phyloP scores from a whole-genome alignment of 2,329 filamentous ascomycete genomes.

The Pseudocercospora pini-densiflorae region DNA sequence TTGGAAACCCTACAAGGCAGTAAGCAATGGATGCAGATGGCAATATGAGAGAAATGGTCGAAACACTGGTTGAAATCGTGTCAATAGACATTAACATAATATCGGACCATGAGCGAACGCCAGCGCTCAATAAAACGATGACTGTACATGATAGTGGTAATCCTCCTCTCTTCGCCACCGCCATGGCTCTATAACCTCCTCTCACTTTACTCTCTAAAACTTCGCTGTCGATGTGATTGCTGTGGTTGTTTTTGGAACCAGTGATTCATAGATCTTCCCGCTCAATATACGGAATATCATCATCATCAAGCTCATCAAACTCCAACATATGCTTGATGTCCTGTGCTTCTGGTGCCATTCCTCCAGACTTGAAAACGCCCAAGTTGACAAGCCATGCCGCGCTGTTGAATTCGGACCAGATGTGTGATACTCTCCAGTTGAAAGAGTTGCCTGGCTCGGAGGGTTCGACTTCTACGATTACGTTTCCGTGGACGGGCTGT shows the following conservation, averaged over 20 bases:
- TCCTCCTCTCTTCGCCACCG: neutral
- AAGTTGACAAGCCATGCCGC: slow-evolving; percentile 40
- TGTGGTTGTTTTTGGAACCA: no score
- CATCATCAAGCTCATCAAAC: slow-evolving; percentile 8
- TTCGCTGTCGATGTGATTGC: neutral
- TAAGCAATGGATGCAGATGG: no score
- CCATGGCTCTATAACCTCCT: neutral
- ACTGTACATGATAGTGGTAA: neutral
- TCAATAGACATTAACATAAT: neutral
- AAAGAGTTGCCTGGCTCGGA: slow-evolving; percentile 21
- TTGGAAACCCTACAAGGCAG: no score
- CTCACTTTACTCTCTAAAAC: neutral
- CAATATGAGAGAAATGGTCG: no score
- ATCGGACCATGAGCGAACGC: neutral
- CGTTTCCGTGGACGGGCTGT: slow-evolving; percentile 30
- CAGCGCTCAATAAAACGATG: neutral
- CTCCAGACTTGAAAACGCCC: slow-evolving; percentile 31
- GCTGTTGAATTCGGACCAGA: slow-evolving; percentile 41
- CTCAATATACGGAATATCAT: neutral
- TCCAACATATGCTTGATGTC: slow-evolving; percentile 21
- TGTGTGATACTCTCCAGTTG: slow-evolving; percentile 30
- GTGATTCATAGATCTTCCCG: neutral
- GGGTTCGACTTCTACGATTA: slow-evolving; percentile 26
- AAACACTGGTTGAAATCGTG: neutral
- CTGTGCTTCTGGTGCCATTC: slow-evolving; percentile 12